Evolutionary conservation across 495 filamentous ascomycete genomes (phyloP), one percentile per base, ranked within the genome.

Genomic region (Penicillium simplicissimum): DNA sequence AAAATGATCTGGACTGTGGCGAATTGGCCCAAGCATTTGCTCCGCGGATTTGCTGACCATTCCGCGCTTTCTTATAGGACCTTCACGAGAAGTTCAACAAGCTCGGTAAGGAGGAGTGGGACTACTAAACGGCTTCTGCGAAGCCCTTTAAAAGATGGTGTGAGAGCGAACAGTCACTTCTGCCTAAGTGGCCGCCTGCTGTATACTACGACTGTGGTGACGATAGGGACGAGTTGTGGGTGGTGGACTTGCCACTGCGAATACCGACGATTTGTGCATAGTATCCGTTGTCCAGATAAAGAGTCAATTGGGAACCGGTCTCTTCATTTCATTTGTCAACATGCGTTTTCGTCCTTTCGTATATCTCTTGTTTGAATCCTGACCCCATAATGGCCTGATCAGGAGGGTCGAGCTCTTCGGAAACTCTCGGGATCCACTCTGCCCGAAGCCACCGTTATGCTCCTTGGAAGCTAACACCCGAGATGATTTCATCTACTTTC

Each of bases 21-120:
- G 14, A 17, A n/a, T 57, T 13, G 15, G n/a, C 21, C 23, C 17
- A 42, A 19, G 3, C 15, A 57, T 14, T 33, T n/a, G 17, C 28
- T 53, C 59, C 53, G 11, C 33, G 42, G 21, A 57, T 34, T 51
- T 47, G 55, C 53, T 58, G 36, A 52, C 63, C 28, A 55, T 63
- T 52, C 42, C 33, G 23, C 35, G 25, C 37, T 49, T 56, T 66
- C 17, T 38, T 55, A 37, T 60, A 97, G 95, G 79, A 85, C 52
- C 84, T 96, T 58, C 95, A 98, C 79, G 95, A 98, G 67, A 87
- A 87, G 75, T 98, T 87, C 84, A 98, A 98, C 87, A 98, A 98
- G 85, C 97, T 88, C 84, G 95, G 94, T 77, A 98, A 97, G 86
- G 95, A 97, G 70, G 78, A 81, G 71, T 81, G 74, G 68, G 78